Evolutionary conservation across 1,284 basidiomycete species (phyloP).

Genomic region (Moesziomyces antarcticus): DNA sequence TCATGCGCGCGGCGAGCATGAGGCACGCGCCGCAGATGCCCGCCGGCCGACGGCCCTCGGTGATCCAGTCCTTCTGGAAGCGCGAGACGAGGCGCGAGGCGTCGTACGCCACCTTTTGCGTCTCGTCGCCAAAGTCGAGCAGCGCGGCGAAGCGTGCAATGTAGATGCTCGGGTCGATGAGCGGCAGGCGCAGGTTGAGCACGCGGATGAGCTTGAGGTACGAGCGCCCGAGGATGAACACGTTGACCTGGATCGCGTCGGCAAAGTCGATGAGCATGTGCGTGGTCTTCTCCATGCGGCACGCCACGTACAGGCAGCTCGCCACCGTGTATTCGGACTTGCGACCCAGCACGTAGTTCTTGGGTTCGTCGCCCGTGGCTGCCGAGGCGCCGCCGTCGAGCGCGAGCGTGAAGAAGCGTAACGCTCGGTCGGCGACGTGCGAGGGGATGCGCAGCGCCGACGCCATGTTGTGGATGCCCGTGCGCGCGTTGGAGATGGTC

Average conservation of each 20-base stretch:
- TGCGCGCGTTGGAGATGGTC: constrained; percentile 85
- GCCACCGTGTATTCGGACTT: constrained; percentile 92
- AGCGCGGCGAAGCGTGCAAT: constrained; percentile 96
- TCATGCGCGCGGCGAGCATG: constrained; percentile 96
- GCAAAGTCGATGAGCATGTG: constrained; percentile 99
- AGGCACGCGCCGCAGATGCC: constrained; percentile 97
- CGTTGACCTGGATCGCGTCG: constrained; percentile 77
- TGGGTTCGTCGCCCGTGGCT: constrained; percentile 55
- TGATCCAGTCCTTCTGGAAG: constrained; percentile 98
- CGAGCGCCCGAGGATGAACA: constrained; percentile 94
- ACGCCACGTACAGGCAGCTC: constrained; percentile 93
- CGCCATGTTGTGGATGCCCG: constrained; percentile 84
- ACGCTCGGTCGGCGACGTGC: constrained; percentile 81
- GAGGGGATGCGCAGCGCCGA: constrained; percentile 82
- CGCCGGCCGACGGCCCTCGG: constrained; percentile 90
- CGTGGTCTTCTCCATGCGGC: constrained; percentile 85
- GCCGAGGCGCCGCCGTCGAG: constrained; percentile 76
- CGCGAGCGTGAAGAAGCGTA: constrained; percentile 89
- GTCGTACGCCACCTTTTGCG: constrained; percentile 89
- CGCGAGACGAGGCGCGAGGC: constrained; percentile 92
- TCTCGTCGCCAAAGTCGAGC: constrained; percentile 95
- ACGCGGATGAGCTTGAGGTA: constrained; percentile 93
- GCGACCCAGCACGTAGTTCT: constrained; percentile 74
- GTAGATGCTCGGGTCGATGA: constrained; percentile 96
- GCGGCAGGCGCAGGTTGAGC: constrained; percentile 83